Evolutionary conservation across 129 eudicot genomes (phyloP), one percentile per base, ranked within the genome.

Genomic region (Oenanthe sinensis): DNA sequence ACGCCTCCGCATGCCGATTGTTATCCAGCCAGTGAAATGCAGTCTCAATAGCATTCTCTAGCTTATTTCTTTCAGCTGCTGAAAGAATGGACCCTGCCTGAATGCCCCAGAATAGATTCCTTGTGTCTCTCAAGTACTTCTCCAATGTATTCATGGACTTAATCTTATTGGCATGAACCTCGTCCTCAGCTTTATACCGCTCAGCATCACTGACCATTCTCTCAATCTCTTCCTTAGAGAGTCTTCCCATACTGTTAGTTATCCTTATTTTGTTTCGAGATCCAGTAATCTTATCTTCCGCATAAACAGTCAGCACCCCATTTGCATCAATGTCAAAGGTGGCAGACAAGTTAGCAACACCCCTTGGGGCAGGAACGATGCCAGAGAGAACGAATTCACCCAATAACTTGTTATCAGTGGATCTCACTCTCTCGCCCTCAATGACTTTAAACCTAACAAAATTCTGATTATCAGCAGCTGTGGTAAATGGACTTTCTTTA

Each of bases 51-150:
- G 71, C 71, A 76, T 50, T 75, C 45, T 83, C 84, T 0, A 86
- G 77, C 80, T 78, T 83, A 28, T 77, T 81, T 60, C 65, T 86
- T 8, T 76, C 86, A 0, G 67, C 67, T 65, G 52, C 77, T 0
- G 89, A 81, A 49, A 86, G 79, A 67, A 55, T 15, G 22, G 69
- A 28, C 11, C 26, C 70, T 77, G 30, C 49, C 84, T 76, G 77
- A 81, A 8, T 78, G 47, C 42, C 75, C 86, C 55, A 77, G 67
- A 6, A 70, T 49, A 70, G 78, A 81, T 68, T 83, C 81, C 86
- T 86, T 82, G 3, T 54, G 65, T 24, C 11, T 69, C 1, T 37
- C 4, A 69, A 17, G 44, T 37, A 69, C 17, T 17, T 69, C n/a
- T 69, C 45, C 44, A 69, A 69, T 6, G 74, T 7, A 6, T 17